Percentiles rank a stretch among this genome's conserved stretches.
Conservation (phyloP, 352 stramenopile genomes). For the Pythium dissotocum region DNA sequence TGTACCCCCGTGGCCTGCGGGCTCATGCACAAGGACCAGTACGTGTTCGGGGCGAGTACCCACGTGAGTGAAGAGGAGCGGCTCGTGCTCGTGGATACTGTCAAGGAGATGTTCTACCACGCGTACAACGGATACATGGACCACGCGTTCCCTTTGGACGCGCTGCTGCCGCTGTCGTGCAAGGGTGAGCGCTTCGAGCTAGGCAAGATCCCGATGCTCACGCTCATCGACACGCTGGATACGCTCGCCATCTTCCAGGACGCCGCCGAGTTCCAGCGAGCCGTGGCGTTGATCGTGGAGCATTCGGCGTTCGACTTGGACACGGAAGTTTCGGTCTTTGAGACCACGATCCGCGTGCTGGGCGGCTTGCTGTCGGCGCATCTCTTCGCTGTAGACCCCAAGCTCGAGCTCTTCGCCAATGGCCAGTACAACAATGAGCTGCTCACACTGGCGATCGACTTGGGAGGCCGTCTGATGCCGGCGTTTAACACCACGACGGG, state of each 20-base stretch:
- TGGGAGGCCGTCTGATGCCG: constrained; percentile 94
- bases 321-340: constrained; percentile 91
- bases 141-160: constrained; percentile 83
- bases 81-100: constrained; percentile 50
- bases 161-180: constrained; percentile 73
- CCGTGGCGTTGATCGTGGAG: constrained; percentile 60
- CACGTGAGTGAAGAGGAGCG: constrained; percentile 61
- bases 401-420: constrained; percentile 49
- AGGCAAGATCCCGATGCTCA: constrained; percentile 82
- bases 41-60: constrained; percentile 51
- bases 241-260: constrained; percentile 88
- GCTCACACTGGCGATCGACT: constrained; percentile 92
- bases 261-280: constrained; percentile 66
- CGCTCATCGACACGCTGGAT: constrained; percentile 91
- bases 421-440: constrained; percentile 92
- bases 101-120: constrained; percentile 91
- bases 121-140: constrained; percentile 85
- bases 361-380: constrained; percentile 91
- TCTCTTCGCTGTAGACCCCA: constrained; percentile 65
- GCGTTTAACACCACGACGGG: constrained; percentile 96
- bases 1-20: constrained; percentile 77
- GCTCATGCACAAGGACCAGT: constrained; percentile 70
- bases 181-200: constrained; percentile 72
- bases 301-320: constrained; percentile 82
- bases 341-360: constrained; percentile 92